Conservation (phyloP, 2,329 filamentous ascomycete genomes). For the Colletotrichum abscissum region DNA sequence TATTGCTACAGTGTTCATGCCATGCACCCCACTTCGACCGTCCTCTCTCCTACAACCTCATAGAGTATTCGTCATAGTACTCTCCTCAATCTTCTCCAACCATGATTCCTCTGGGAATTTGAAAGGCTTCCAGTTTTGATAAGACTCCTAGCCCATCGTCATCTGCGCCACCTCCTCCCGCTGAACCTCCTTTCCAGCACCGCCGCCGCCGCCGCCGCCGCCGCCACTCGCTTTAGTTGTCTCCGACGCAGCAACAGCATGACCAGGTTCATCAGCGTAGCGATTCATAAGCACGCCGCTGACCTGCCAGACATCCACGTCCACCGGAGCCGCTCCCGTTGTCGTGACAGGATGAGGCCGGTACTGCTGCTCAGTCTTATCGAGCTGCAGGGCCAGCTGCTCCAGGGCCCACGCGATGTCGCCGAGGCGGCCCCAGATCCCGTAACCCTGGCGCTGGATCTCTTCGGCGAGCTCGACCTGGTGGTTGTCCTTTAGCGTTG, state of each 20-base stretch:
- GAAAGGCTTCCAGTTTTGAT: neutral
- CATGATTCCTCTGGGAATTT: neutral
- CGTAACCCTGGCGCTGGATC: constrained; percentile 79
- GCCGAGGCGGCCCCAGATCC: constrained; percentile 56
- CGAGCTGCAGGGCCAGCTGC: constrained; percentile 30
- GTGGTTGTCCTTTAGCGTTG: constrained; percentile 85
- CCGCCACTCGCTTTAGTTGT: neutral
- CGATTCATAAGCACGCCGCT: constrained; percentile 31
- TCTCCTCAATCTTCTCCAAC: neutral
- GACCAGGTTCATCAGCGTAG: neutral
- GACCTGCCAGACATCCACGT: constrained; percentile 34
- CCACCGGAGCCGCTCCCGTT: neutral
- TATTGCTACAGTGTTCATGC: neutral
- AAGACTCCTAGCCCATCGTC: constrained; percentile 49
- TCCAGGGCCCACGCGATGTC: constrained; percentile 34
- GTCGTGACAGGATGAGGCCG: constrained; percentile 18
- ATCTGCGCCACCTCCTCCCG: constrained; percentile 51
- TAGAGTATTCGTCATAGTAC: neutral
- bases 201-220: neutral
- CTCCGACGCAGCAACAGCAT: neutral
- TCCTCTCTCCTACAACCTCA: neutral
- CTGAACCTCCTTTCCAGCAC: constrained; percentile 43
- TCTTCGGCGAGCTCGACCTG: constrained; percentile 87
- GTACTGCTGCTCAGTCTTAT: constrained; percentile 31
- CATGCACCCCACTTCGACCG: neutral